Evolutionary conservation across 352 stramenopile genomes (phyloP), one percentile per base, ranked within the genome.

Genomic region (Phytophthora hibernalis): DNA sequence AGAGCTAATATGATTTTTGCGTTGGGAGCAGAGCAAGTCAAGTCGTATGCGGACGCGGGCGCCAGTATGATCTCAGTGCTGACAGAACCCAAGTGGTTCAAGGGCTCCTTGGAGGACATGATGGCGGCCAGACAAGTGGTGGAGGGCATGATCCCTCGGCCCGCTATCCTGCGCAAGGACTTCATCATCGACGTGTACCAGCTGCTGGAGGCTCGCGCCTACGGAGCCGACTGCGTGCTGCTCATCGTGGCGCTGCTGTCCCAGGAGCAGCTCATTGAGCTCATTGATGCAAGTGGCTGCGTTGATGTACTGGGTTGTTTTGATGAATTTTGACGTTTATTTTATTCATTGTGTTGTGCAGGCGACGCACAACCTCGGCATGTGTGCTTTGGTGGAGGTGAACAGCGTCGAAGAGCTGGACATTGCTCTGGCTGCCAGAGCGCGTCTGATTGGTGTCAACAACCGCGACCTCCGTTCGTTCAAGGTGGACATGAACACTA

Each of bases 391-490:
- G n/a, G 97, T 99, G 0, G 98, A 99, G 82, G 96, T 99, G 22
- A 97, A 98, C 79, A 97, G 90, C 37, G 79, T 98, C 28, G 72
- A 87, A 12, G 97, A 99, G 85, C 89, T 99, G 20, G 84, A 98
- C 65, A 87, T 99, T 13, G 98, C 98, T 6, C 68, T 99, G 3
- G 51, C 89, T 13, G 92, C 92, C 6, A 92, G 94, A 42, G 96
- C 97, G 2, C 90, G 79, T 24, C 89, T 99, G 5, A 98, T 99
- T 72, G 98, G 98, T 21, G 97, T 99, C 9, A 99, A 99, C 77
- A 99, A 99, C 87, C 93, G 98, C 40, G 98, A 99, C 74, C 77
- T 99, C 35, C 97, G 98, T 68, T 99, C 96, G 22, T 99, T 99
- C 71, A 96, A 99, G 78, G 86, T 99, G 54, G 97, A 99, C 73